These are phyloP conservation scores for Abelmoschus esculentus DNA, from an alignment of 345 rosid species.

Conservation along the genomic window DNA sequence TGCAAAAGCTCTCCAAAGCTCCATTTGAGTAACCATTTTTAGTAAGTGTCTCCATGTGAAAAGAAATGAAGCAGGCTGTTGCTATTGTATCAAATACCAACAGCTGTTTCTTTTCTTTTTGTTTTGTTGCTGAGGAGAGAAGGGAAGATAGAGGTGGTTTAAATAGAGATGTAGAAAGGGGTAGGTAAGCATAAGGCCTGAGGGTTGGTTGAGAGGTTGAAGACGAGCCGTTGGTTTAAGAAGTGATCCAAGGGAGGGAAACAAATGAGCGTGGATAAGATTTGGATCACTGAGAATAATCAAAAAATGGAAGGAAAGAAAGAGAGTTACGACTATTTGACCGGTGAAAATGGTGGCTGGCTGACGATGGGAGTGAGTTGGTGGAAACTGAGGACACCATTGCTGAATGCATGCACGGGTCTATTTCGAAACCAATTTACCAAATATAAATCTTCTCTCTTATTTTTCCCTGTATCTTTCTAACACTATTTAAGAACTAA, in stretches of 20 bases:
- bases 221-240: constrained; percentile 14
- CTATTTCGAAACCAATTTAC: no score
- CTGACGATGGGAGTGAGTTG: not conserved
- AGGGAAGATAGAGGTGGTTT: not conserved
- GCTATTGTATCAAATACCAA: no score
- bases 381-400: not conserved
- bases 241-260: constrained; percentile 4
- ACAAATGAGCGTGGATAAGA: constrained; percentile 6
- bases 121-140: not conserved
- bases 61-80: not conserved
- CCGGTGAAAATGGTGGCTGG: constrained; percentile 15
- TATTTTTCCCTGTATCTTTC: no score
- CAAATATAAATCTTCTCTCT: no score
- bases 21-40: not conserved
- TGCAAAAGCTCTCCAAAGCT: not conserved
- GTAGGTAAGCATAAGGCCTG: constrained; percentile 13
- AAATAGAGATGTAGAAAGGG: not conserved
- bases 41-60: constrained; percentile 7
- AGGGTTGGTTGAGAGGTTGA: constrained; percentile 18
- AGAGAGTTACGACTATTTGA: constrained; percentile 3
- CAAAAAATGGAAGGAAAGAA: not conserved
- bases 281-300: not conserved
- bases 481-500: no score
- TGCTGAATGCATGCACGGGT: not conserved
- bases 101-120: no score